Percentiles rank a stretch among this genome's conserved stretches.
Conservation (phyloP, 768 basidiomycete genomes). For the Tylopilus sp. region DNA sequence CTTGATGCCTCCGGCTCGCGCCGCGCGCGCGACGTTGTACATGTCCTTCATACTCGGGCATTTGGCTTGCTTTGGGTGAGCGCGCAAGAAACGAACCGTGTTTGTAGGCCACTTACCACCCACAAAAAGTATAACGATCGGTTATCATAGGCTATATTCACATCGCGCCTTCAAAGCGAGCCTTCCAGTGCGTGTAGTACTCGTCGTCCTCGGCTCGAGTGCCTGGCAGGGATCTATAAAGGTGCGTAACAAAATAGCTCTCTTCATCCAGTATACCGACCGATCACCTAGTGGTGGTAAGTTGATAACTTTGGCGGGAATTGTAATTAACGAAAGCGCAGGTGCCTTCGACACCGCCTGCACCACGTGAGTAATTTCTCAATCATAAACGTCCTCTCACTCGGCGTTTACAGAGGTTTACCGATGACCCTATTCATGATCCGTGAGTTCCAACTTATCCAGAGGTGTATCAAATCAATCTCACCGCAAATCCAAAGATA, state of each 20-base stretch:
- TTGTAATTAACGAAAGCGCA: not conserved
- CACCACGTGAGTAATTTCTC: conserved; percentile 3
- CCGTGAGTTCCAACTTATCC: conserved; percentile 2
- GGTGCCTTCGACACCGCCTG: conserved; percentile 12
- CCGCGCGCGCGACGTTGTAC: conserved; percentile 1
- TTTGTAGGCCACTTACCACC: conserved; percentile 1
- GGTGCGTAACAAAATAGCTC: not conserved
- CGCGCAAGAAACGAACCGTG: not conserved
- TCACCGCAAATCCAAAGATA: conserved; percentile 1
- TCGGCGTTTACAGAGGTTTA: conserved; percentile 1
- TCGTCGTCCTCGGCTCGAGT: conserved; percentile 8
- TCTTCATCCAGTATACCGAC: not conserved
- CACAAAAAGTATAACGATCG: conserved; percentile 6
- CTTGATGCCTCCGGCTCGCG: not conserved
- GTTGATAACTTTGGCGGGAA: not conserved
- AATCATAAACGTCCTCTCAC: not conserved
- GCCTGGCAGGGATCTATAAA: conserved; percentile 10
- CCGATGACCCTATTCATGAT: conserved; percentile 11
- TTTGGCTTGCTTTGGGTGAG: conserved; percentile 9
- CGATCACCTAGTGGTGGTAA: conserved; percentile 6
- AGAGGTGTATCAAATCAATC: not conserved
- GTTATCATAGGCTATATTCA: conserved; percentile 10
- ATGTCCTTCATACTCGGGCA: conserved; percentile 9
- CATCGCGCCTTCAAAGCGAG: conserved; percentile 6
- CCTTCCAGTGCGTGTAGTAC: not conserved